Evolutionary conservation across 495 filamentous ascomycete species (phyloP).

Genomic region (Aspergillus bridgeri): DNA sequence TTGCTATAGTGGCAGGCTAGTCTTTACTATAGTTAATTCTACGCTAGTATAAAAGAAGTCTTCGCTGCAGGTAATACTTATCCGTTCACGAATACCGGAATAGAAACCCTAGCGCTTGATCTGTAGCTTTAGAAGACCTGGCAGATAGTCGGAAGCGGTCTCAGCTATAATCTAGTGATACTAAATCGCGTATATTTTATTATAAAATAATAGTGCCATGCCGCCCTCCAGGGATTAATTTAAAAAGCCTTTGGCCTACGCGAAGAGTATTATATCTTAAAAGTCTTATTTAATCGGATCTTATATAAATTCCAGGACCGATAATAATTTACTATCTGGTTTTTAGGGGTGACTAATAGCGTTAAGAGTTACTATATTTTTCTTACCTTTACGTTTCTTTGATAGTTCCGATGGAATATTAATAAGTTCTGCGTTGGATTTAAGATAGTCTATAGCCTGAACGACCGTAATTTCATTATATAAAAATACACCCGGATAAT

Average conservation of each 20-base stretch:
- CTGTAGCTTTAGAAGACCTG: conserved; percentile 2
- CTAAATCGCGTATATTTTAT: background rate
- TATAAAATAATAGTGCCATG: conserved; percentile 4
- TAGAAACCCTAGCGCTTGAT: conserved; percentile 9
- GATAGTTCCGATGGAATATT: conserved; percentile 8
- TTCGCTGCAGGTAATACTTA: conserved; percentile 8
- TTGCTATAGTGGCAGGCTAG: background rate
- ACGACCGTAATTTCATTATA: background rate
- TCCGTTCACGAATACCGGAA: conserved; percentile 2
- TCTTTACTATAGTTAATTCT: conserved; percentile 8
- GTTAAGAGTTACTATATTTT: background rate
- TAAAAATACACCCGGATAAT: conserved; percentile 7
- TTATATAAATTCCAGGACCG: background rate
- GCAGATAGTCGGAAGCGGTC: conserved; percentile 3
- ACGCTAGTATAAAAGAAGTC: conserved; percentile 6
- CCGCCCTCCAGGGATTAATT: background rate
- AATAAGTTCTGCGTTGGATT: conserved; percentile 8
- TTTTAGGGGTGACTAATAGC: background rate
- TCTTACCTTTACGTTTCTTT: background rate
- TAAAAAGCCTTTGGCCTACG: background rate
- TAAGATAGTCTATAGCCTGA: conserved; percentile 7
- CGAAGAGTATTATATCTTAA: conserved; percentile 1
- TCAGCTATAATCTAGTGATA: background rate
- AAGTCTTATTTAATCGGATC: background rate
- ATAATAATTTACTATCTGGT: background rate